Evolutionary conservation across 768 basidiomycete genomes (phyloP), one percentile per base, ranked within the genome.

Genomic region (Cyclocybe aegerita): DNA sequence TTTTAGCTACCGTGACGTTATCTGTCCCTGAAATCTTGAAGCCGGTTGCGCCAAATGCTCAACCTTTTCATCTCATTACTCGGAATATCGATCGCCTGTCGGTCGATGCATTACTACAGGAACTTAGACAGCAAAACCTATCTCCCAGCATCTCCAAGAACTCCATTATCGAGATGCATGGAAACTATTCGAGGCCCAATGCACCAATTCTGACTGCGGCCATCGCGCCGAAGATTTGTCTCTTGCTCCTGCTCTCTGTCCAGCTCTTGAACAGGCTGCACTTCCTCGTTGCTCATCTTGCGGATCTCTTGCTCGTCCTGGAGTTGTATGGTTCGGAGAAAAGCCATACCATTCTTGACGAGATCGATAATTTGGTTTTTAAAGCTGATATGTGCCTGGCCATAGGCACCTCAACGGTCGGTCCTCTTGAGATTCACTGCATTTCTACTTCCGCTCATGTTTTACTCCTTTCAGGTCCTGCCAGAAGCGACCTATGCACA

Each of bases 51-150:
- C 74, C 72, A 9, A 30, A 40, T 33, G 49, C 67, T 4, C 60
- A 58, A 10, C 67, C 69, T 7, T 30, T 44, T 40, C 61, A 66
- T 9, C 50, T 48, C 3, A 44, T 78, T 45, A 77, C 77, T 2
- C 77, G 78, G 51, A 79, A 80, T 47, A 63, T 79, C 38, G 75
- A 79, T 47, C 66, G 71, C 10, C 65, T 78, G 7, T 69, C 73
- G 2, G 49, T 71, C 8, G 63, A 65, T 15, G 60, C 63, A 7
- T 40, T 65, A n/a, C 42, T 65, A n/a, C 49, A 63, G 46, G 35
- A 56, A 48, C 58, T 62, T 35, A n/a, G 33, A 48, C 34, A 45
- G 29, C 14, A 43, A 50, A 23, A n/a, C 50, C 23, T 46, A 58
- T 23, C 17, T 29, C 17, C 34, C 40, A 6, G 40, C 9, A 15